Conservation (phyloP, 805 yeast species). For the Saccharomycopsis fodiens region DNA sequence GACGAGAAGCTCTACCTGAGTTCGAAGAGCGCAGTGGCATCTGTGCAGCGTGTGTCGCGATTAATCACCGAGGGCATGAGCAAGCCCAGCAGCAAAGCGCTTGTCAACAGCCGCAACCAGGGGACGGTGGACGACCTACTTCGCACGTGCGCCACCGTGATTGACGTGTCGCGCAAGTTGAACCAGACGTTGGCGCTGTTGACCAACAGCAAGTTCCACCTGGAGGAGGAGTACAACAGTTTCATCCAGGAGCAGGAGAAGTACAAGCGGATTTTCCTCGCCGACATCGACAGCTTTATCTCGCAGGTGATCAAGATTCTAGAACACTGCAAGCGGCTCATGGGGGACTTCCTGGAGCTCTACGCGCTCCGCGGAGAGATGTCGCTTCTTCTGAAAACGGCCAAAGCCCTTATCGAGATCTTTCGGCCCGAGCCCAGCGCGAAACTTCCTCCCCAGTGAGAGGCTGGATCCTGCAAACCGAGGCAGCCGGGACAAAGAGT, state of each 20-base stretch:
- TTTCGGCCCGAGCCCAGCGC: slow-evolving; percentile 12
- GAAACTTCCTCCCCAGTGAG: too few species aligned
- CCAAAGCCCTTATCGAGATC: slow-evolving; percentile 14
- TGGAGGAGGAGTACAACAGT: slow-evolving; percentile 9
- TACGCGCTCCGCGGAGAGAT: slow-evolving; percentile 12
- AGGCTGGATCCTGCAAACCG: too few species aligned
- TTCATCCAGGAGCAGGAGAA: slow-evolving; percentile 14
- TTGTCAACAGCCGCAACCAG: neutral
- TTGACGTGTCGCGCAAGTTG: slow-evolving; percentile 10
- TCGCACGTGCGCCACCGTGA: slow-evolving; percentile 9
- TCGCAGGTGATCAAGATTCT: slow-evolving; percentile 12
- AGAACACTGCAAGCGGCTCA: slow-evolving; percentile 11
- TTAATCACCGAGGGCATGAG: slow-evolving; percentile 11
- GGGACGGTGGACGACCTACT: slow-evolving; percentile 12
- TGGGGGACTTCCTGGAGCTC: slow-evolving; percentile 17
- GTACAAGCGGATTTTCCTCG: slow-evolving; percentile 13
- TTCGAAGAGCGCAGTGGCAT: slow-evolving; percentile 15
- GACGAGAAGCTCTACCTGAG: slow-evolving; percentile 17
- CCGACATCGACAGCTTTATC: slow-evolving; percentile 15
- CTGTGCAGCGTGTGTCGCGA: slow-evolving; percentile 14
- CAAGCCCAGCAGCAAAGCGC: slow-evolving; percentile 2
- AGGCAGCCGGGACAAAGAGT: too few species aligned
- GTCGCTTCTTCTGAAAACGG: slow-evolving; percentile 15
- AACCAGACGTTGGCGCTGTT: slow-evolving; percentile 13
- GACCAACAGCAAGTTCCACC: slow-evolving; percentile 8